Percentiles rank a stretch among this genome's conserved stretches.
Conservation (phyloP, 2,329 filamentous ascomycete genomes). For the Microdochium trichocladiopsis region DNA sequence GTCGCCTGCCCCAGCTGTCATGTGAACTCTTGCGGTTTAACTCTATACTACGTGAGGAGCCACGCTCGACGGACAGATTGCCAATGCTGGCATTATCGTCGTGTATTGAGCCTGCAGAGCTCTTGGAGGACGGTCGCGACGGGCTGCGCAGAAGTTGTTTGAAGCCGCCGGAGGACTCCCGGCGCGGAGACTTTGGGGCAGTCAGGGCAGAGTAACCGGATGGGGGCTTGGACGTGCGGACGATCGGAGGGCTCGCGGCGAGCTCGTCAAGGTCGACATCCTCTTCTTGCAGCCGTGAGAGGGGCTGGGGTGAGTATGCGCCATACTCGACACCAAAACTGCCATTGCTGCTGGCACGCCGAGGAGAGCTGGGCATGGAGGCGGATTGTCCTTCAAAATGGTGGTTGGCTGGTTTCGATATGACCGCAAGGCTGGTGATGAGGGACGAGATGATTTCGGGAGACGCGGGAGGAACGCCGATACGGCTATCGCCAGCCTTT, state of each 20-base stretch:
- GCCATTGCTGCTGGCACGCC: conserved; percentile 21
- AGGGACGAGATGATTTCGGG: conserved; percentile 65
- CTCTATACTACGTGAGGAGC: conserved; percentile 38
- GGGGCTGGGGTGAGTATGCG: conserved; percentile 46
- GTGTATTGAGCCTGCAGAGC: conserved; percentile 46
- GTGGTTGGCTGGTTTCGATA: conserved; percentile 58
- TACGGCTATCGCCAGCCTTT: conserved; percentile 11
- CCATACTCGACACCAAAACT: conserved; percentile 71
- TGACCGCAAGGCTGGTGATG: conserved; percentile 65
- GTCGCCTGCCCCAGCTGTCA: conserved; percentile 57
- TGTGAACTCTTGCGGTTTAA: conserved; percentile 45
- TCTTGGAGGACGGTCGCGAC: conserved; percentile 53
- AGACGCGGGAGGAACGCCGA: conserved; percentile 38
- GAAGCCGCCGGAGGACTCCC: conserved; percentile 42
- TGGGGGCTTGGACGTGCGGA: conserved; percentile 75
- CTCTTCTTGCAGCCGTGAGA: conserved; percentile 40
- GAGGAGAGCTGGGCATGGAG: conserved; percentile 29
- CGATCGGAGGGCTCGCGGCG: conserved; percentile 60
- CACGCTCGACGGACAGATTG: conserved; percentile 56
- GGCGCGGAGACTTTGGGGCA: conserved; percentile 46
- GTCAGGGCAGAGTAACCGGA: conserved; percentile 68
- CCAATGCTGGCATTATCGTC: conserved; percentile 57
- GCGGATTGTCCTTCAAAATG: conserved; percentile 57
- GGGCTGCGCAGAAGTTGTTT: conserved; percentile 52
- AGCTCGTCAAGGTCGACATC: conserved; percentile 48